Evolutionary conservation across 495 filamentous ascomycete genomes (phyloP).

Genomic region (Arthonia radiata): DNA sequence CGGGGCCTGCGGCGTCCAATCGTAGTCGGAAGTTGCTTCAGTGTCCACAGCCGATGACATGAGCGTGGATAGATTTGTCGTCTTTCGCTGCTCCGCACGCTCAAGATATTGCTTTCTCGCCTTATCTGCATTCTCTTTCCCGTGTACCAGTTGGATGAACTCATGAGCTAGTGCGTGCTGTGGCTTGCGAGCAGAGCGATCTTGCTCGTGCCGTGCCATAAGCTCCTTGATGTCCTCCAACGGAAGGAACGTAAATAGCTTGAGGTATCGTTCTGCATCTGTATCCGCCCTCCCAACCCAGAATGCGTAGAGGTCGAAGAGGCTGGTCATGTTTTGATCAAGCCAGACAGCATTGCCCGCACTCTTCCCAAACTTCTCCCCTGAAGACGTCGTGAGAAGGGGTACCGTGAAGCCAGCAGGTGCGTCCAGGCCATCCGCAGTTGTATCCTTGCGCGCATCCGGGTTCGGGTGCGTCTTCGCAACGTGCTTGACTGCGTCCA

Average conservation of each 20-base stretch:
- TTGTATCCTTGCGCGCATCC: conserved; percentile 11
- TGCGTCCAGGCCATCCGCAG: conserved; percentile 11
- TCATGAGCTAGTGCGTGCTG: conserved; percentile 65
- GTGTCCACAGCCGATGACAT: no score
- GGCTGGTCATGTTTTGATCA: conserved; percentile 48
- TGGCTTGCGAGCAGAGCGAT: conserved; percentile 45
- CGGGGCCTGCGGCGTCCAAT: no score
- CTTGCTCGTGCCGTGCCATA: conserved; percentile 37
- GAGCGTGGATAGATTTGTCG: no score
- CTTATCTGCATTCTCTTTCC: conserved; percentile 26
- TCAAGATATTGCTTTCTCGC: conserved; percentile 33
- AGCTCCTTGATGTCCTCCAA: conserved; percentile 31
- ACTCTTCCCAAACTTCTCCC: conserved; percentile 86
- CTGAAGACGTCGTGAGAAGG: conserved; percentile 59
- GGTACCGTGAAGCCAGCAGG: conserved; percentile 78
- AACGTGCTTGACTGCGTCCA: conserved; percentile 55
- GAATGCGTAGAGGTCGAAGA: conserved; percentile 78
- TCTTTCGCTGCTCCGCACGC: no score
- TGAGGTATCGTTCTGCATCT: conserved; percentile 54
- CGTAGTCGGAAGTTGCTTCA: no score
- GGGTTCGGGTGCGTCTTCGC: conserved; percentile 21
- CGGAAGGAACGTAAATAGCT: conserved; percentile 78
- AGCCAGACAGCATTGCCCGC: conserved; percentile 91
- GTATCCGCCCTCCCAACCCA: conserved; percentile 66
- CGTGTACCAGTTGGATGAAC: conserved; percentile 57